Percentiles rank a stretch among this genome's conserved stretches.
Evolutionary conservation across 2,329 filamentous ascomycete species (phyloP).

Genomic region (Cylindrodendrum hubeiense): DNA sequence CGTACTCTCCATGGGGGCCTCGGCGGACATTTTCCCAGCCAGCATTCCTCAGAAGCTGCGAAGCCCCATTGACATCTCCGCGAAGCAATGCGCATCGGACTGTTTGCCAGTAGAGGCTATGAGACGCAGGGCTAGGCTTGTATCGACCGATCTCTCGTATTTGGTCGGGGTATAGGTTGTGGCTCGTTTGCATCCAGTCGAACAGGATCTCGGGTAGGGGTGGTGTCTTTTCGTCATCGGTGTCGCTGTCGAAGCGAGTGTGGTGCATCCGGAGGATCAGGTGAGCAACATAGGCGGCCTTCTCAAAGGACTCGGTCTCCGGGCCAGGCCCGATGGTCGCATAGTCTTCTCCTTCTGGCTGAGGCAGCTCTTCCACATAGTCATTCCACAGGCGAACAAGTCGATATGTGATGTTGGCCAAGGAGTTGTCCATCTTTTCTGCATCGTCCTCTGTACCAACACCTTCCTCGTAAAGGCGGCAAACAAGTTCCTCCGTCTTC

Average conservation of each 20-base stretch:
- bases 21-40: conserved; percentile 84
- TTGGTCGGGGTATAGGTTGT: conserved; percentile 78
- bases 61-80: conserved; percentile 76
- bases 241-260: conserved; percentile 59
- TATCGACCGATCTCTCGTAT: conserved; percentile 72
- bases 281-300: conserved; percentile 83
- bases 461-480: conserved; percentile 73
- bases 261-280: conserved; percentile 86
- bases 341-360: conserved; percentile 64
- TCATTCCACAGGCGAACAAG: conserved; percentile 69
- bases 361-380: conserved; percentile 62
- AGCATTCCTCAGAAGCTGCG: conserved; percentile 77
- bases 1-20: conserved; percentile 72
- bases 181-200: conserved; percentile 83
- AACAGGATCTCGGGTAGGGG: conserved; percentile 83
- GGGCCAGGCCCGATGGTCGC: conserved; percentile 75
- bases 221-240: conserved; percentile 55
- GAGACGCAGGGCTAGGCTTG: conserved; percentile 80
- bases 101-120: conserved; percentile 86
- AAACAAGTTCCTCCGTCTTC: conserved; percentile 79
- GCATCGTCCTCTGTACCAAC: conserved; percentile 68
- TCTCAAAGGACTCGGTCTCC: conserved; percentile 73
- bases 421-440: conserved; percentile 66
- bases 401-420: conserved; percentile 65
- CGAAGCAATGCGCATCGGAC: conserved; percentile 81